Evolutionary conservation across 495 filamentous ascomycete genomes (phyloP).

Genomic region (Xylaria castorea): DNA sequence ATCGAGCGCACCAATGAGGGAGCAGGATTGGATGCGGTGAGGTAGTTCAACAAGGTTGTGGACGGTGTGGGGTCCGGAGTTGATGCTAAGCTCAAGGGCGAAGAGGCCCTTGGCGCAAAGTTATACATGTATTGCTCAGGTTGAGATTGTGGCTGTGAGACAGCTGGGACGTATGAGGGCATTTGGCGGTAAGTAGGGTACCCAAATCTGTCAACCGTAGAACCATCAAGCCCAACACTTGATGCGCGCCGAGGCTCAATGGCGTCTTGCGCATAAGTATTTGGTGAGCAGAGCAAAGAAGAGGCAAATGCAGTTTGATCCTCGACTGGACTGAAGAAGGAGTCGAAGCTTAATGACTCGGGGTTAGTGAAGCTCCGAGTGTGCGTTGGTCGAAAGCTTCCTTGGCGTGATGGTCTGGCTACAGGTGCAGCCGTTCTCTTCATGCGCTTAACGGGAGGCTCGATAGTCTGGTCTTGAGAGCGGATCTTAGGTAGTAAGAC

Average conservation of each 20-base stretch:
- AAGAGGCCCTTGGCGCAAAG: conserved; percentile 54
- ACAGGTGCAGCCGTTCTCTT: conserved; percentile 45
- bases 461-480: conserved; percentile 78
- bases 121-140: conserved; percentile 54
- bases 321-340: conserved; percentile 44
- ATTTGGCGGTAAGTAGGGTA: conserved; percentile 84
- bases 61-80: conserved; percentile 56
- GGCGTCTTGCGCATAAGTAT: conserved; percentile 62
- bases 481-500: conserved; percentile 86
- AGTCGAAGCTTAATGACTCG: conserved; percentile 61
- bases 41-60: conserved; percentile 77
- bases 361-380: conserved; percentile 73
- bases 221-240: conserved; percentile 71
- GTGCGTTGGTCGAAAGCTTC: conserved; percentile 55
- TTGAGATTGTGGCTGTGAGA: conserved; percentile 44
- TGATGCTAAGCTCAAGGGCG: conserved; percentile 56
- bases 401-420: conserved; percentile 35
- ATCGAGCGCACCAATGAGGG: conserved; percentile 83
- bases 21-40: conserved; percentile 79
- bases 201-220: conserved; percentile 69
- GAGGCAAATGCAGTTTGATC: conserved; percentile 45
- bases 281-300: conserved; percentile 69
- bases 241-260: conserved; percentile 68
- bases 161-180: conserved; percentile 67
- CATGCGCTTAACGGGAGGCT: conserved; percentile 49